These are phyloP conservation scores for Rhizopogon sp. DNA, from an alignment of 768 basidiomycete species.

Conservation along the genomic window DNA sequence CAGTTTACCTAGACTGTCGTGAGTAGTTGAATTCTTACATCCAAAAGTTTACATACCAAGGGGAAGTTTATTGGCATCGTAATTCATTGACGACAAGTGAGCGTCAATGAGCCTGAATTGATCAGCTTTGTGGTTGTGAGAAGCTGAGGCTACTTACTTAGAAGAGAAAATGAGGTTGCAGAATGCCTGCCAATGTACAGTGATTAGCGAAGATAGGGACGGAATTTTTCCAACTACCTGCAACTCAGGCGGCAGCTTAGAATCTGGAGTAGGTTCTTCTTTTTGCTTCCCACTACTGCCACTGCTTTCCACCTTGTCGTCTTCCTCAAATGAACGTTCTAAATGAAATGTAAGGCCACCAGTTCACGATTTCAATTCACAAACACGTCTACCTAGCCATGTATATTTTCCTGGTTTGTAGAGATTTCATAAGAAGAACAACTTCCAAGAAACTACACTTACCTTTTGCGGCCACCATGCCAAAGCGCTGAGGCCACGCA, in stretches of 20 bases:
- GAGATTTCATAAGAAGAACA: neutral
- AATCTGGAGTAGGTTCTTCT: constrained; percentile 40
- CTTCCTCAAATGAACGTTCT: constrained; percentile 52
- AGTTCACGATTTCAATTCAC: neutral
- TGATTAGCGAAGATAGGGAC: neutral
- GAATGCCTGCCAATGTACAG: constrained; percentile 27
- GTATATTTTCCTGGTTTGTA: constrained; percentile 48
- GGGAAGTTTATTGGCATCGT: constrained; percentile 60
- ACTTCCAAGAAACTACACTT: neutral
- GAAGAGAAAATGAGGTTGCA: constrained; percentile 51
- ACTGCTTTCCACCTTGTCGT: constrained; percentile 29
- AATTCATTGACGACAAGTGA: constrained; percentile 56
- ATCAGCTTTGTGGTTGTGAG: neutral
- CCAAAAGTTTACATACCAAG: constrained; percentile 33
- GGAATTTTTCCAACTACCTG: constrained; percentile 27
- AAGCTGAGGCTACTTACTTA: constrained; percentile 24
- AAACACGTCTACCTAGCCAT: constrained; percentile 43
- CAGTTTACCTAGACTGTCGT: constrained; percentile 43
- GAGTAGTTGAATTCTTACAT: neutral
- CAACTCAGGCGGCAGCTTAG: constrained; percentile 37
- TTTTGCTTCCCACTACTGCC: constrained; percentile 14
- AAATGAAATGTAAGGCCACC: neutral
- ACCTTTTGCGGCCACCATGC: constrained; percentile 51
- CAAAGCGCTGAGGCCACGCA: constrained; percentile 45
- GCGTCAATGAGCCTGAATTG: constrained; percentile 44